These are phyloP conservation scores for Ogataea philodendri DNA, from an alignment of 805 yeast species.

Conservation along the genomic window DNA sequence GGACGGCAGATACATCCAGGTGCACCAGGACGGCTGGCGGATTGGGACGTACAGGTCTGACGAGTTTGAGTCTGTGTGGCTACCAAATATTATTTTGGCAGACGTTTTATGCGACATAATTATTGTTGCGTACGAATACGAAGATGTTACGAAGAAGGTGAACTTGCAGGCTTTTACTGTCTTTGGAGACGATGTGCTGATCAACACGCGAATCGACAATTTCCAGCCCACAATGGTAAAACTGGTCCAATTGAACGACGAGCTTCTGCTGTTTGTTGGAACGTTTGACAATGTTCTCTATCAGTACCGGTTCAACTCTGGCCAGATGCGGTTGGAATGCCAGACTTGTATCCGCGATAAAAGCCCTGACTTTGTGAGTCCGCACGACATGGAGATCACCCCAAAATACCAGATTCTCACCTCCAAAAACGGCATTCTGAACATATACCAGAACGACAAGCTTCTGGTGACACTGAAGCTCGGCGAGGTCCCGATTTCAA, in stretches of 20 bases:
- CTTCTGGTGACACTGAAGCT: slow-evolving; percentile 9
- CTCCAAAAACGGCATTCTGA: slow-evolving; percentile 26
- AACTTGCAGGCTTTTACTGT: slow-evolving; percentile 20
- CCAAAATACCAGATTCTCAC: slow-evolving; percentile 16
- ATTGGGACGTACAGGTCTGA: slow-evolving; percentile 18
- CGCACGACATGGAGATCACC: slow-evolving; percentile 13
- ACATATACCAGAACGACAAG: slow-evolving; percentile 1
- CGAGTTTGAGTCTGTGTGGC: slow-evolving; percentile 4
- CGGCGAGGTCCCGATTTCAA: slow-evolving; percentile 23
- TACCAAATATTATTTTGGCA: slow-evolving; percentile 20
- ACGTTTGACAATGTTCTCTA: slow-evolving; percentile 17
- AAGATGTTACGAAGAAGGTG: slow-evolving; percentile 3
- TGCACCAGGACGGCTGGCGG: slow-evolving; percentile 25
- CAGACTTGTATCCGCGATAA: slow-evolving; percentile 7
- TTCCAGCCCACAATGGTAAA: slow-evolving; percentile 21
- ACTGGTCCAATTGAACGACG: slow-evolving; percentile 4
- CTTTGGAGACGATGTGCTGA: slow-evolving; percentile 1
- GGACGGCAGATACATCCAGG: slow-evolving; percentile 19
- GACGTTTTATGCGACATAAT: slow-evolving; percentile 11
- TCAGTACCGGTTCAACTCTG: slow-evolving; percentile 13
- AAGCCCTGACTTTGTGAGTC: slow-evolving; percentile 8
- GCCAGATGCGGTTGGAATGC: background rate
- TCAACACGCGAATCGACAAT: slow-evolving; percentile 11
- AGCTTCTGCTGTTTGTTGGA: slow-evolving; percentile 18
- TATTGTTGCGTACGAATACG: slow-evolving; percentile 20